Evolutionary conservation across 805 yeast genomes (phyloP).

Genomic region (Maudiozyma bulderi): DNA sequence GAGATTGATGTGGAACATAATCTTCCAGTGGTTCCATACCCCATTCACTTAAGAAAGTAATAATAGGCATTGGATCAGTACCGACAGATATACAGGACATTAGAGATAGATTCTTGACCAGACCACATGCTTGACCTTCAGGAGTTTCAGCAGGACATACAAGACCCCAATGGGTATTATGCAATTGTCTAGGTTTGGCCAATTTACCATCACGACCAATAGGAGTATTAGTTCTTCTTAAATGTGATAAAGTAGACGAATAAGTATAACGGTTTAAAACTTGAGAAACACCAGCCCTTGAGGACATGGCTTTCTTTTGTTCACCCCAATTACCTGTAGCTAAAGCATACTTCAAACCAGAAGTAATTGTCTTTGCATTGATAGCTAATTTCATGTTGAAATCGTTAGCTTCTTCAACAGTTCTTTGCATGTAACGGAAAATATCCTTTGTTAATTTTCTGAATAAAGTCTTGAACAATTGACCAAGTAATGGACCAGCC

Average conservation of each 20-base stretch:
- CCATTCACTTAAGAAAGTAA: conserved; percentile 93
- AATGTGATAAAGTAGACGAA: conserved; percentile 96
- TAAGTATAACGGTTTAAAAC: conserved; percentile 96
- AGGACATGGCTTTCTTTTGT: conserved; percentile 97
- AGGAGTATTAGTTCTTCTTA: conserved; percentile 98
- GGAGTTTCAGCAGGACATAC: conserved; percentile 99
- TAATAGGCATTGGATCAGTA: conserved; percentile 90
- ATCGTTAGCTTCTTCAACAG: conserved; percentile 95
- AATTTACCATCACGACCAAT: conserved; percentile 98
- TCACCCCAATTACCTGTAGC: conserved; percentile 99
- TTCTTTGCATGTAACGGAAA: conserved; percentile 96
- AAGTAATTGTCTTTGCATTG: conserved; percentile 92
- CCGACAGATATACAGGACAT: conserved; percentile 99
- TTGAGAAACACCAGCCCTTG: conserved; percentile 98
- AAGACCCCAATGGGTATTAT: conserved; percentile 98
- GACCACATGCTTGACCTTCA: conserved; percentile 99
- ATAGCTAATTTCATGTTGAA: conserved; percentile 94
- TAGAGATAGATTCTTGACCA: conserved; percentile 89
- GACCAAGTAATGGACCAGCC: conserved; percentile 96
- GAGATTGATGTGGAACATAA: conserved; percentile 84
- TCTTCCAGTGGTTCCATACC: conserved; percentile 98
- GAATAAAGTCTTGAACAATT: conserved; percentile 87
- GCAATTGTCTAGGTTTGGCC: conserved; percentile 97
- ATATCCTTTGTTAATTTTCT: conserved; percentile 93
- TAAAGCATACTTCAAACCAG: conserved; percentile 92